phyloP scores from a whole-genome alignment of 208 protist species.

The Crithidia sp. region DNA sequence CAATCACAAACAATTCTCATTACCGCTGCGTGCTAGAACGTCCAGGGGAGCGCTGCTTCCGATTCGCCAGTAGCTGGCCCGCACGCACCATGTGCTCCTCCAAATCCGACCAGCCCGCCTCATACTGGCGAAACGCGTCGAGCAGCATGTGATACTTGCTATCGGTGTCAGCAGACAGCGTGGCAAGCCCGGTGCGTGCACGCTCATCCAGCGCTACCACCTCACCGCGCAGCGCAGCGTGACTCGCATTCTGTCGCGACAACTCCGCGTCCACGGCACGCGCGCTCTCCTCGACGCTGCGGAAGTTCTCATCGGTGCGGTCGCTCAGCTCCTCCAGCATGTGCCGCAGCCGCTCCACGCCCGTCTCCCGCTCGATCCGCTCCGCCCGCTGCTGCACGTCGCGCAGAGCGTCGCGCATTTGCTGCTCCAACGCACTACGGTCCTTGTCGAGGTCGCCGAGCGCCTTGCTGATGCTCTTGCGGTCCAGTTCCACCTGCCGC shows the following conservation, averaged over 20 bases:
- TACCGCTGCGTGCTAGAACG: conserved; percentile 12
- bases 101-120: conserved; percentile 62
- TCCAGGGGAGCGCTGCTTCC: conserved; percentile 34
- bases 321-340: conserved; percentile 81
- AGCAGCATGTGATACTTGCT: conserved; percentile 67
- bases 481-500: conserved; percentile 43
- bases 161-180: conserved; percentile 64
- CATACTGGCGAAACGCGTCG: conserved; percentile 68
- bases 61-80: conserved; percentile 65
- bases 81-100: conserved; percentile 82
- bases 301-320: conserved; percentile 87
- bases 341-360: conserved; percentile 52
- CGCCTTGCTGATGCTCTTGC: conserved; percentile 42
- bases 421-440: conserved; percentile 42
- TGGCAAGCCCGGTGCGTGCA: conserved; percentile 36
- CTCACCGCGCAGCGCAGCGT: conserved; percentile 41
- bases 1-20: not conserved
- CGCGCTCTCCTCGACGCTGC: conserved; percentile 78
- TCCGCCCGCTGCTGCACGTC: conserved; percentile 51
- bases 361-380: conserved; percentile 46
- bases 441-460: conserved; percentile 55
- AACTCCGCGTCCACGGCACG: conserved; percentile 78
- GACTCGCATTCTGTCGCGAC: conserved; percentile 45
- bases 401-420: conserved; percentile 49
- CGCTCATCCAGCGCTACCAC: conserved; percentile 52